phyloP scores from a whole-genome alignment of 305 asterid genomes.

The Fraxinus floribunda region DNA sequence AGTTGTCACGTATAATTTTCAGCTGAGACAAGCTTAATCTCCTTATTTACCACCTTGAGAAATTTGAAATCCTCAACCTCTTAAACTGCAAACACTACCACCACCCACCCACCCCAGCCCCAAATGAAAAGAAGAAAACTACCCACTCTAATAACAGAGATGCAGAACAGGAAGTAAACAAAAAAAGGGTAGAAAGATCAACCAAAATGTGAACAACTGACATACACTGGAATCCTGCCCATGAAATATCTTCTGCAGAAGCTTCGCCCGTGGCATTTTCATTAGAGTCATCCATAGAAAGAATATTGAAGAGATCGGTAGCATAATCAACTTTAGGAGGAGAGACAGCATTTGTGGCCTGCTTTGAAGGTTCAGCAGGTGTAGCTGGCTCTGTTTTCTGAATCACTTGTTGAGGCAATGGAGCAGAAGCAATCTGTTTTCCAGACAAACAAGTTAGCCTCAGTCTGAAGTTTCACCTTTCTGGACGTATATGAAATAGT shows the following conservation, averaged over 20 bases:
- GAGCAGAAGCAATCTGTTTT: conserved; percentile 68
- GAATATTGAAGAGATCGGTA: conserved; percentile 92
- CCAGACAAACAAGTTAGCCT: conserved; percentile 28
- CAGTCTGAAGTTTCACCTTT: conserved; percentile 6
- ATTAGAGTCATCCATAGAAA: conserved; percentile 70
- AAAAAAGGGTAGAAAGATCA: conserved; percentile 15
- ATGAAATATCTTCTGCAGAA: conserved; percentile 66
- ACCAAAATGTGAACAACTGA: conserved; percentile 16
- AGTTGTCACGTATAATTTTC: conserved; percentile 23
- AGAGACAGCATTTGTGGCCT: conserved; percentile 43
- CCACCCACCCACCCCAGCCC: neutral
- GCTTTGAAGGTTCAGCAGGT: conserved; percentile 46
- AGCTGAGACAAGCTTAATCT: conserved; percentile 26
- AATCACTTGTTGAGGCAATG: conserved; percentile 48
- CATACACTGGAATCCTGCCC: conserved; percentile 99
- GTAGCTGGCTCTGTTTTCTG: conserved; percentile 57
- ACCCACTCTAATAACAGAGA: neutral
- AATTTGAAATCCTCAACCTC: neutral
- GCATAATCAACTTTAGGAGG: conserved; percentile 86
- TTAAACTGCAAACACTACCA: conserved; percentile 4
- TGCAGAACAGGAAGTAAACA: neutral
- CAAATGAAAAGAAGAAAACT: neutral
- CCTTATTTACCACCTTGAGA: conserved; percentile 7
- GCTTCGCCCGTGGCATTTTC: conserved; percentile 55
- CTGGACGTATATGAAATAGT: conserved; percentile 2